A percentile compares a stretch with the other conserved stretches of the same genome.
phyloP scores from a whole-genome alignment of 2,329 filamentous ascomycete genomes.

The Microdochium nivale region DNA sequence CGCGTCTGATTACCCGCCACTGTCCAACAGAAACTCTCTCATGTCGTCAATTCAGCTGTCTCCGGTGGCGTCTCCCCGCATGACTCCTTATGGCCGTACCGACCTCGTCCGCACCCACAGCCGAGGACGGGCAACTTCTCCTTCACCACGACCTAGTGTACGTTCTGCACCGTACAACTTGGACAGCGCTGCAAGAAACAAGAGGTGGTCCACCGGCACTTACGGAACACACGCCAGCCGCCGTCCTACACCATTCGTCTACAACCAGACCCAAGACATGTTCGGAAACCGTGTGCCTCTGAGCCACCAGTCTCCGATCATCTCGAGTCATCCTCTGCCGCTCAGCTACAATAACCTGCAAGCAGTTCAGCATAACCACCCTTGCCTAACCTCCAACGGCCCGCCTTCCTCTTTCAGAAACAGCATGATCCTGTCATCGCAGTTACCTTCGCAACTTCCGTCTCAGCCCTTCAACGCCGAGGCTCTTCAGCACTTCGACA shows the following conservation, averaged over 20 bases:
- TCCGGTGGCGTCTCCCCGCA: slow-evolving; percentile 61
- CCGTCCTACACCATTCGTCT: slow-evolving; percentile 52
- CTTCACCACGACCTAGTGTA: slow-evolving; percentile 59
- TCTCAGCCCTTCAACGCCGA: slow-evolving; percentile 41
- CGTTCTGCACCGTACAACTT: slow-evolving; percentile 64
- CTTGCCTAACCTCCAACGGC: slow-evolving; percentile 7
- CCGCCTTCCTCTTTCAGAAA: slow-evolving; percentile 39
- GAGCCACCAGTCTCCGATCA: slow-evolving; percentile 41
- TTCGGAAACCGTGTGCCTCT: slow-evolving; percentile 51
- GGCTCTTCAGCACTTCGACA: slow-evolving; percentile 44
- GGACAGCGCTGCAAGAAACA: slow-evolving; percentile 54
- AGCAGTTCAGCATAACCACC: slow-evolving; percentile 44
- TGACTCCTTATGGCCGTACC: slow-evolving; percentile 51
- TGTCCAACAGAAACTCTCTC: slow-evolving; percentile 59
- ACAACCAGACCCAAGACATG: slow-evolving; percentile 51
- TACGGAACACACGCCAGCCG: slow-evolving; percentile 50
- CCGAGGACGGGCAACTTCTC: slow-evolving; percentile 57
- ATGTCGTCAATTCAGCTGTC: slow-evolving; percentile 65
- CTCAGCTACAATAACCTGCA: slow-evolving; percentile 47
- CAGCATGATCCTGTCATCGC: slow-evolving; percentile 49
- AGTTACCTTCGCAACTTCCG: slow-evolving; percentile 36
- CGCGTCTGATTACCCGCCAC: slow-evolving; percentile 56
- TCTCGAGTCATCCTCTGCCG: slow-evolving; percentile 37
- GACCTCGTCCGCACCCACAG: slow-evolving; percentile 57
- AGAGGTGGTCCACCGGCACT: slow-evolving; percentile 72